phyloP scores from a whole-genome alignment of 2,329 filamentous ascomycete species.

The Xylariaceae sp. region DNA sequence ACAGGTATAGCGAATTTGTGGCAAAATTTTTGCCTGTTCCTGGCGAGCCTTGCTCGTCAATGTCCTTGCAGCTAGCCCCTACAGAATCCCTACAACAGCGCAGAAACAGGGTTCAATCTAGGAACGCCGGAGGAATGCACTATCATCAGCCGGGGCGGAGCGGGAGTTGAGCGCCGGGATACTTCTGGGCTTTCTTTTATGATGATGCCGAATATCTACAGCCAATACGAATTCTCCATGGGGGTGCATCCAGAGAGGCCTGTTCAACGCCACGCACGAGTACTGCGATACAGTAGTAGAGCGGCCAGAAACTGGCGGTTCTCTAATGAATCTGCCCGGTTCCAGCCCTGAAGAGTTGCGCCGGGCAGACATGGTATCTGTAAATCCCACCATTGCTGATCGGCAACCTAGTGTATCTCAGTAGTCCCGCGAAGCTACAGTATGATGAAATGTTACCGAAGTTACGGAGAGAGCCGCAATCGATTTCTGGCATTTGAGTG shows the following conservation, averaged over 20 bases:
- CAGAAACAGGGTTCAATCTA: slow-evolving; percentile 23
- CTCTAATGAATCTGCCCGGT: background rate
- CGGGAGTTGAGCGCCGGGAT: slow-evolving; percentile 27
- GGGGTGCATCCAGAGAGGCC: background rate
- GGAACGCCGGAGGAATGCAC: slow-evolving; percentile 29
- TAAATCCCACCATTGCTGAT: slow-evolving; percentile 17
- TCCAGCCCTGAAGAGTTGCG: background rate
- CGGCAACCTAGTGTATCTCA: slow-evolving; percentile 31
- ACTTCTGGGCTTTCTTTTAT: background rate
- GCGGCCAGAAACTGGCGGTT: background rate
- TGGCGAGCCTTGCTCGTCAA: slow-evolving; percentile 21
- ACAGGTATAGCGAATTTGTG: background rate
- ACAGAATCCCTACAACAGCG: slow-evolving; percentile 27
- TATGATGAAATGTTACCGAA: slow-evolving; percentile 41
- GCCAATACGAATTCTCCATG: background rate
- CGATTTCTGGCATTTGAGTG: slow-evolving; percentile 38
- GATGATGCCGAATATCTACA: background rate
- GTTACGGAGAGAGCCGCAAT: slow-evolving; percentile 44
- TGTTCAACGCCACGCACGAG: background rate
- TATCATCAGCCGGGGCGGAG: slow-evolving; percentile 35
- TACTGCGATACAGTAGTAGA: background rate
- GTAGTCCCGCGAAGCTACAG: slow-evolving; percentile 19
- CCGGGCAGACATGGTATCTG: slow-evolving; percentile 4
- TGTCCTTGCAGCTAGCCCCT: slow-evolving; percentile 15
- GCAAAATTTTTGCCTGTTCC: slow-evolving; percentile 12